Conservation (phyloP, 2,329 filamentous ascomycete genomes). For the Diaporthe citrichinensis region DNA sequence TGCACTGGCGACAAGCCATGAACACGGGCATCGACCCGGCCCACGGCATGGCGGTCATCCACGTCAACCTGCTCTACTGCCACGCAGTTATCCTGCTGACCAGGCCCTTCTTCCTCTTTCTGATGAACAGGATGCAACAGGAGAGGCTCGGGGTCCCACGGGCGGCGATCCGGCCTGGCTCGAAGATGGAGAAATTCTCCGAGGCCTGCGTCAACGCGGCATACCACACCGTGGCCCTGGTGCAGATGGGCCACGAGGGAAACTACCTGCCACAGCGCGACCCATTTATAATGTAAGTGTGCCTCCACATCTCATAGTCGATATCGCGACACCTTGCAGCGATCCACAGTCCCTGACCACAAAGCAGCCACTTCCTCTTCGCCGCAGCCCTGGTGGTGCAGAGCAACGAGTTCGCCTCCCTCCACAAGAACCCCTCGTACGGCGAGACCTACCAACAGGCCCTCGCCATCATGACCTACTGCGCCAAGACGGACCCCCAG, state of each 20-base stretch:
- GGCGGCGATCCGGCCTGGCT: conserved; percentile 49
- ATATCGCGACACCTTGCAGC: neutral
- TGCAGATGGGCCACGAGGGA: conserved; percentile 59
- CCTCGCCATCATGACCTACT: conserved; percentile 64
- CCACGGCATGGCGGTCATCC: conserved; percentile 71
- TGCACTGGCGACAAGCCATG: conserved; percentile 66
- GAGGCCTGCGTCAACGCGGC: conserved; percentile 66
- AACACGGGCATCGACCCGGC: conserved; percentile 56
- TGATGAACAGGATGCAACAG: conserved; percentile 61
- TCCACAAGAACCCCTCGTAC: conserved; percentile 62
- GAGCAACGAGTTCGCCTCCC: conserved; percentile 68
- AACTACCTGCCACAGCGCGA: conserved; percentile 65
- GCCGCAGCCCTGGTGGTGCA: conserved; percentile 67
- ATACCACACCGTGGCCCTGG: conserved; percentile 63
- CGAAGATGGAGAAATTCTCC: conserved; percentile 61
- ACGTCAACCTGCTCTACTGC: conserved; percentile 73
- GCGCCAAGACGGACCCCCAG: conserved; percentile 62
- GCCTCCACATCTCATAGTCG: conserved; percentile 10
- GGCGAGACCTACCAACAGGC: conserved; percentile 53
- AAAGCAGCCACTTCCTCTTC: conserved; percentile 68
- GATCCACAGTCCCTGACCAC: conserved; percentile 36
- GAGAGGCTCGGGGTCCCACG: conserved; percentile 49
- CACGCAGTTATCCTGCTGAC: conserved; percentile 75
- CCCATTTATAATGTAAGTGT: conserved; percentile 69
- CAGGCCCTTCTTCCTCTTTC: conserved; percentile 74